Conservation (phyloP, 2,329 filamentous ascomycete genomes). For the Aureobasidium sp. region DNA sequence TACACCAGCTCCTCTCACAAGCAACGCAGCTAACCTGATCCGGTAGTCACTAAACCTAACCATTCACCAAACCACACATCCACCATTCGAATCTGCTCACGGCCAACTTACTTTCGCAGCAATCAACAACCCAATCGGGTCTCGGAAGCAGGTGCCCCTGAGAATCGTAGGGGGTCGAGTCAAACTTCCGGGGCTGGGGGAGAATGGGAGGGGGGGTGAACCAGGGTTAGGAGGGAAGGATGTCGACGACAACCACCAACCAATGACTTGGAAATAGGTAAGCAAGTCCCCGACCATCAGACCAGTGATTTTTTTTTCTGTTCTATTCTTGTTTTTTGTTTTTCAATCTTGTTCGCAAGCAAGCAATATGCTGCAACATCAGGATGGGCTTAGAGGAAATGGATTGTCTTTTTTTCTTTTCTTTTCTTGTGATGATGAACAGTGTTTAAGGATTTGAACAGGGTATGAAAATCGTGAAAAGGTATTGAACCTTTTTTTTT, state of each 20-base stretch:
- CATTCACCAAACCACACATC: neutral
- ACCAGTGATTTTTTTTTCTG: slow-evolving; percentile 4
- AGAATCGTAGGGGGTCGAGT: neutral
- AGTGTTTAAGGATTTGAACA: no score
- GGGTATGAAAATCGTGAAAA: slow-evolving; percentile 2
- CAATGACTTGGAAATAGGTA: neutral
- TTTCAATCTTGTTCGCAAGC: no score
- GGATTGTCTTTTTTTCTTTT: neutral
- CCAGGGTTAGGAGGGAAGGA: no score
- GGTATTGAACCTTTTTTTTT: neutral
- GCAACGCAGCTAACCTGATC: neutral
- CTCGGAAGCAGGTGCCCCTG: neutral
- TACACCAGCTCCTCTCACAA: neutral
- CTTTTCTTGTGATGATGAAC: neutral
- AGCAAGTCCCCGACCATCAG: neutral
- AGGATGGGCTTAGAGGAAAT: no score
- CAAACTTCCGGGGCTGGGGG: neutral
- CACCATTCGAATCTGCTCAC: neutral
- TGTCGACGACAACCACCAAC: no score
- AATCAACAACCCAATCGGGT: neutral
- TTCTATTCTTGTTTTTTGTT: no score
- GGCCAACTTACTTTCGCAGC: neutral
- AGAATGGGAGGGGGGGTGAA: neutral
- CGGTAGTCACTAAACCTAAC: neutral
- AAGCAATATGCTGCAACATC: no score